Evolutionary conservation across 805 yeast species (phyloP), one percentile per base, ranked within the genome.

Genomic region (Yamadazyma scolyti): DNA sequence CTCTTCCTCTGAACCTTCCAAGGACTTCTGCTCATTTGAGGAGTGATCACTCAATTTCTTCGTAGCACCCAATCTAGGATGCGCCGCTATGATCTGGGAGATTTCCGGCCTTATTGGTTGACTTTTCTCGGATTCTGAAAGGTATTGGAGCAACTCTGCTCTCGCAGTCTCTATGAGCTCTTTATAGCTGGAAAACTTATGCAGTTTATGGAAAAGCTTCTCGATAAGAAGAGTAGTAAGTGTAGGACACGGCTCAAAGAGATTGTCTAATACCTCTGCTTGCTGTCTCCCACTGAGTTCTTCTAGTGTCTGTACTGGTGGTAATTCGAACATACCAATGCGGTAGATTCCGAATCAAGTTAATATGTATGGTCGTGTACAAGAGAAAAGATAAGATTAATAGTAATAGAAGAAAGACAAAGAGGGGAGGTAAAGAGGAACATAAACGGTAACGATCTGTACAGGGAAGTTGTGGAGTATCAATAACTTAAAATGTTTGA

Each of bases 41-140:
- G 95, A 83, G 47, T 83, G 89, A 4, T 56, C 62, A 6, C 85
- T 81, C 18, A 85, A 63, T 17, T 60, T 67, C 31, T 53, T 52
- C 3, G 77, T 65, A 3, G 83, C 84, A 1, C 97, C 97, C 11
- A 88, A 62, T 34, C 96, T 66, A 11, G 97, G 97, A 58, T 88
- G 97, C 0, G 96, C 95, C 1, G 85, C 79, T n/a, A 89, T 76
- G 34, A 89, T 86, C 23, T 70, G 59, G 25, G 67, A 47, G 9
- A 73, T 52, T 12, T 50, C 47, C 3, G 47, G 48, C 23, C 46
- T 44, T 5, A 50, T 32, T 0, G 47, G 52, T 27, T 19, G 14
- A 10, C 30, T 53, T 10, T 23, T 36, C 20, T 54, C 54, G 4
- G 54, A 47, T 6, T 47, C 40, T 7, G 36, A 28, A 6, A 65